Evolutionary conservation across 371 early-diverging fungal genomes (phyloP), one percentile per base, ranked within the genome.

Genomic region (Mucor circinelloides): DNA sequence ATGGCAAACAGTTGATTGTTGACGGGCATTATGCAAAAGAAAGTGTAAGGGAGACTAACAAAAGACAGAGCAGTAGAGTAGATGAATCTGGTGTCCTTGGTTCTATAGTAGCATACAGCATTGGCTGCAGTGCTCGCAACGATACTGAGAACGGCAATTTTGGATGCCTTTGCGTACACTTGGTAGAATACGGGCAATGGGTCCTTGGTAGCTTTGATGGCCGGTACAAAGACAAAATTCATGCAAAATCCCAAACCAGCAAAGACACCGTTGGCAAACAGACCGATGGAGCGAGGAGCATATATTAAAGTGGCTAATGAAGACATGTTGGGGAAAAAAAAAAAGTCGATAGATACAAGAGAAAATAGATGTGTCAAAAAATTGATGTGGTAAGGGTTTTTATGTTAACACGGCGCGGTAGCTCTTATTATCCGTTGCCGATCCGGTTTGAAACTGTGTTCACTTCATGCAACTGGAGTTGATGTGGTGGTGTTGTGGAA

Each of bases 1-100:
- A 73, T 13, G 12, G 69, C 69, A 66, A 73, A 69, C 10, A 73
- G 23, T 25, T 66, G 42, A 28, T 73, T 73, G 15, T 73, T 73
- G 32, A 66, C 34, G 23, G 69, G 73, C 6, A 46, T 63, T 8
- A 73, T 73, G 25, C 63, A 52, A 0, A 73, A 13, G 1, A 59
- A 0, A 31, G 73, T 73, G 7, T 30, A 66, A 36, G 73, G 73
- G 10, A 31, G 6, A 42, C 64, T 58, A 7, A 59, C 7, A 12
- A 63, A 65, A 2, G 63, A 52, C 13, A 69, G 63, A 21, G 58
- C 28, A 10, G 59, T 40, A 21, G 66, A 17, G 30, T 59, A 63
- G 13, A 73, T 15, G 25, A 55, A 73, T 3, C 40, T 40, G 0
- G 10, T 55, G 3, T 68, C 44, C 3, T 58, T 57, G 6, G 69